Conservation (phyloP, 2,329 filamentous ascomycete genomes). For the Thielaviopsis populi region DNA sequence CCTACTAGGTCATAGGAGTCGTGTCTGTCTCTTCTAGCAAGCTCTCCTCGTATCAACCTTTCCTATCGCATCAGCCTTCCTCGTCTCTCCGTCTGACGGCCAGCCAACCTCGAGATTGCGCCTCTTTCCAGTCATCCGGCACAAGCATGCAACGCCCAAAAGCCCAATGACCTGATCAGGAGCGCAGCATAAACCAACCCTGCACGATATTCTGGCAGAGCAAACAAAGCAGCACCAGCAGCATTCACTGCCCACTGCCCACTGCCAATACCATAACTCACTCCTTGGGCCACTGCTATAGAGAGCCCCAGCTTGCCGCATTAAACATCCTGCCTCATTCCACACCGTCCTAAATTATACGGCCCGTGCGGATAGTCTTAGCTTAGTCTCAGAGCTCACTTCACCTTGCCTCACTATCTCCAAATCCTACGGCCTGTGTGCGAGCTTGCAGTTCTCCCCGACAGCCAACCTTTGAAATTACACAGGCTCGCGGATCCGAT, state of each 20-base stretch:
- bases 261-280: too few relatives aligned
- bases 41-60: not conserved
- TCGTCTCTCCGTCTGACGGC: not conserved
- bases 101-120: not conserved
- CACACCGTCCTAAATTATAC: not conserved
- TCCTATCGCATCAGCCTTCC: not conserved
- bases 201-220: not conserved
- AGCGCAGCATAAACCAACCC: conserved; percentile 1
- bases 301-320: not conserved
- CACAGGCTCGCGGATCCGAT: not conserved
- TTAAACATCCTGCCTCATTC: not conserved
- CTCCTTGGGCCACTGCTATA: not conserved
- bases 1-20: too few relatives aligned
- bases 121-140: not conserved
- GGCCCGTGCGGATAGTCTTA: not conserved
- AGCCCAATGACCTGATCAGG: not conserved
- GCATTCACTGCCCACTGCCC: not conserved
- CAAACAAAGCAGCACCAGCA: not conserved
- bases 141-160: not conserved
- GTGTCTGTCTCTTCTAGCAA: too few relatives aligned
- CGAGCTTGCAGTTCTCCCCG: not conserved
- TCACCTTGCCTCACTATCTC: not conserved
- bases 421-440: not conserved
- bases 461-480: not conserved
- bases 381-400: too few relatives aligned